A percentile compares a stretch with the other conserved stretches of the same genome.
These are phyloP conservation scores for Marchantia paleacea DNA, from an alignment of 225 moss, liverwort and hornwort species.

Conservation along the genomic window DNA sequence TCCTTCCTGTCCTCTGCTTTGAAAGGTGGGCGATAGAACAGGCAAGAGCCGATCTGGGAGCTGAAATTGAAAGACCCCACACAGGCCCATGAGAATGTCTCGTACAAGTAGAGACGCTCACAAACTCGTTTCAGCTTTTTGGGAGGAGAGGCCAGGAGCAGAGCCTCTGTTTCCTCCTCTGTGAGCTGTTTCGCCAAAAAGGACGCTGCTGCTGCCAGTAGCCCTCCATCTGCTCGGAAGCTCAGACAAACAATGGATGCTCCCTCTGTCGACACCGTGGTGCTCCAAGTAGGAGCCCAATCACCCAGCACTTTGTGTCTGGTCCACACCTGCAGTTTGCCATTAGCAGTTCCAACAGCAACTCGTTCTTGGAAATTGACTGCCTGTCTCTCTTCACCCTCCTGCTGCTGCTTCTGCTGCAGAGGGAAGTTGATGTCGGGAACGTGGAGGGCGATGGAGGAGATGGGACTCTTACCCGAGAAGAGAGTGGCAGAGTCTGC, in stretches of 20 bases:
- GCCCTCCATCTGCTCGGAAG: conserved; percentile 42
- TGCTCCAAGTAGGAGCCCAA: conserved; percentile 39
- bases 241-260: conserved; percentile 38
- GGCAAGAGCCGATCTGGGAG: conserved; percentile 37
- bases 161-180: neutral
- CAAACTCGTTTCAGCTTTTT: conserved; percentile 7
- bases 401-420: neutral
- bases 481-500: conserved; percentile 12
- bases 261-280: conserved; percentile 1
- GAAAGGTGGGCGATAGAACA: conserved; percentile 35
- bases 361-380: conserved; percentile 16
- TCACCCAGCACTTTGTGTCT: conserved; percentile 23
- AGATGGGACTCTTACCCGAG: conserved; percentile 27
- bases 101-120: conserved; percentile 40
- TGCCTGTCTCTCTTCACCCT: conserved; percentile 1
- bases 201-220: conserved; percentile 38
- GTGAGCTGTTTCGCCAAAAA: conserved; percentile 4
- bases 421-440: conserved; percentile 30
- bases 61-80: conserved; percentile 32
- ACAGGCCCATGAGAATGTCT: conserved; percentile 36
- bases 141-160: neutral
- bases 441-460: conserved; percentile 38
- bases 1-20: conserved; percentile 22
- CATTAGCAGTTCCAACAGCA: conserved; percentile 44
- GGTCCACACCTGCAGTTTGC: conserved; percentile 49